These are phyloP conservation scores for Saccharum spontaneum DNA, from an alignment of 176 grass and related monocot genomes.

Conservation along the genomic window DNA sequence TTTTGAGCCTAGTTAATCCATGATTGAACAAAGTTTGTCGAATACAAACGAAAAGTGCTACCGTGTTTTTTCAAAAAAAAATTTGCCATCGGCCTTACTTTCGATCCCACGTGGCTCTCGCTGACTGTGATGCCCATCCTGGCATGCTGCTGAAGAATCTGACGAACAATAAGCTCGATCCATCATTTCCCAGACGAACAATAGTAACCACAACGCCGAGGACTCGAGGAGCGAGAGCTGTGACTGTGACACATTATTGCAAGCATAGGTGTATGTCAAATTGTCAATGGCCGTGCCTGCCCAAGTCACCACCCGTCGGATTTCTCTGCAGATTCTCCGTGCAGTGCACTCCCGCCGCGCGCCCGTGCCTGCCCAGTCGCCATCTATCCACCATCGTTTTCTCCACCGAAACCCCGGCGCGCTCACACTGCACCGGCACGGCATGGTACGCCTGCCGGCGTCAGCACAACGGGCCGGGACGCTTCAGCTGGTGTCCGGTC, in stretches of 20 bases:
- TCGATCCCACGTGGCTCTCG: constrained; percentile 1
- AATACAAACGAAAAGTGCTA: too few species aligned
- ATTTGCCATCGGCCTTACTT: too few species aligned
- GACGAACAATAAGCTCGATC: not conserved
- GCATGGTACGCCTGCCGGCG: not conserved
- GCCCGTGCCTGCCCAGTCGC: not conserved
- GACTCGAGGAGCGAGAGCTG: not conserved
- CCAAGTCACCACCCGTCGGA: not conserved
- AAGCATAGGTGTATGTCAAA: not conserved
- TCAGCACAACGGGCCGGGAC: not conserved
- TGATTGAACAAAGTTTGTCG: too few species aligned
- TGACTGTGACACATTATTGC: too few species aligned
- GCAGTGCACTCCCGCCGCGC: too few species aligned
- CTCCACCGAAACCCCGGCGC: not conserved
- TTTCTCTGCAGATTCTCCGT: not conserved
- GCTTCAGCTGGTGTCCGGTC: not conserved
- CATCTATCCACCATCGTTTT: not conserved
- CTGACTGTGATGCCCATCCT: not conserved
- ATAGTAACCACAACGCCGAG: not conserved
- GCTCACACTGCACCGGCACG: not conserved
- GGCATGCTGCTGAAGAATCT: not conserved
- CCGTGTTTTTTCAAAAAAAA: too few species aligned
- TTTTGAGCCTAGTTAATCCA: too few species aligned
- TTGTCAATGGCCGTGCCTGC: too few species aligned
- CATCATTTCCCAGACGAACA: not conserved